Base-by-base conservation (phyloP, 2,329 filamentous ascomycete species). In the Leptographium radiaticola region DNA sequence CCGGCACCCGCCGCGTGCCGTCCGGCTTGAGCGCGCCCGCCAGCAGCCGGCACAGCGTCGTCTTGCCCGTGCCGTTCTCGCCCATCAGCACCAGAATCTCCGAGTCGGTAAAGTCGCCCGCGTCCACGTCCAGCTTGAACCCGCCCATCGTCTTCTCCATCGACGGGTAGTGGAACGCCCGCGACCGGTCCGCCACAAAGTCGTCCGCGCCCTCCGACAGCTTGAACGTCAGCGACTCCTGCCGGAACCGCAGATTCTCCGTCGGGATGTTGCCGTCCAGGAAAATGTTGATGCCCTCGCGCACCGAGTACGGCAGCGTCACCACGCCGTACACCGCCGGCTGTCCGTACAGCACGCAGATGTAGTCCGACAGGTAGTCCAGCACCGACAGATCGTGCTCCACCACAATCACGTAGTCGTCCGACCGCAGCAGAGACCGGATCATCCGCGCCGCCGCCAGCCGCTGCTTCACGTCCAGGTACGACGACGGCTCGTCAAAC, bases 81-180 rank as follows among this genome's bases (percentile, higher is more conserved):
- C 93, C 93, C 93, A 98, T 97, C 89, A 98, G 95, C 70, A 98
- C 93, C 55, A 98, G 82, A 62, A 98, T 98, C 68, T 98, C 93
- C 0, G 93, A 98, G 69, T 98, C 91, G 20, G 93, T 97, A 68
- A 98, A 98, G 57, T 84, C 77, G 62, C 94, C 93, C 30, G 79
- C 55, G 48, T 97, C 86, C 60, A 98, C 83, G 55, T 71, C 79
- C 16, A 61, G 56, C 44, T 56, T 81, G 79, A 98, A 98, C 68
- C 78, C 80, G 57, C 90, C 93, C 40, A 97, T 77, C 0, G 87
- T 93, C 80, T 97, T 97, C 69, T 88, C 78, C 89, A 98, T 95
- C 52, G 73, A 73, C 39, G 93, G 91, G 69, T 97, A 98, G 56
- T 71, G 74, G 75, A 95, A 97, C 50, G 83, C 88, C 63, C 89